A percentile compares a stretch with the other conserved stretches of the same genome.
phyloP scores from a whole-genome alignment of 257 asterid species.

The Lithospermum erythrorhizon region DNA sequence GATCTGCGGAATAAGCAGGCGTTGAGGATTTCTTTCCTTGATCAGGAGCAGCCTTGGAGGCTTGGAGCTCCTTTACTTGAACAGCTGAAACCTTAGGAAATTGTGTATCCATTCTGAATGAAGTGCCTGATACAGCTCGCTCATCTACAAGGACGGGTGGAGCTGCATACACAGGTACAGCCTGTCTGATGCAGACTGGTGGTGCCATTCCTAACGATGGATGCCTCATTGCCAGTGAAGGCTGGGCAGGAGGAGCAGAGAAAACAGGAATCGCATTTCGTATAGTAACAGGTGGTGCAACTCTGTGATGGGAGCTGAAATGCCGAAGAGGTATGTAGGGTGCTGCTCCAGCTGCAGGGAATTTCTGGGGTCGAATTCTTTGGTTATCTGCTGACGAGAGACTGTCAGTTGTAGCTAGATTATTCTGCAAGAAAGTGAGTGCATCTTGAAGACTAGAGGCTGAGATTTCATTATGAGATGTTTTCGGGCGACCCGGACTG shows the following conservation, averaged over 20 bases:
- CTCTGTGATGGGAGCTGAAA: slow-evolving; percentile 45
- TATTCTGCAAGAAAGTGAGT: slow-evolving; percentile 19
- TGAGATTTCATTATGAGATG: slow-evolving; percentile 19
- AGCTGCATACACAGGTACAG: slow-evolving; percentile 46
- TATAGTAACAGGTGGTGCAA: slow-evolving; percentile 84
- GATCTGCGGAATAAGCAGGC: slow-evolving; percentile 1
- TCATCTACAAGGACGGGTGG: slow-evolving; percentile 46
- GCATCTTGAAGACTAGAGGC: not conserved
- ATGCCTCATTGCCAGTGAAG: slow-evolving; percentile 42
- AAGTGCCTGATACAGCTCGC: slow-evolving; percentile 30
- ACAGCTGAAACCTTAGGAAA: slow-evolving; percentile 17
- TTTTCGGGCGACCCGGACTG: slow-evolving; percentile 7
- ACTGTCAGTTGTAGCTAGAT: slow-evolving; percentile 23
- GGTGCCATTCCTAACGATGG: slow-evolving; percentile 43
- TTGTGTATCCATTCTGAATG: slow-evolving; percentile 33
- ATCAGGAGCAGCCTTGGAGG: slow-evolving; percentile 21
- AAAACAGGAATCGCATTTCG: slow-evolving; percentile 66
- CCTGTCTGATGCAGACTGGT: slow-evolving; percentile 52
- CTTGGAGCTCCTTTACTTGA: slow-evolving; percentile 22
- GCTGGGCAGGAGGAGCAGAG: slow-evolving; percentile 53
- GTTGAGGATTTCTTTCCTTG: slow-evolving; percentile 15
- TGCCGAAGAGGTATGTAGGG: slow-evolving; percentile 82
- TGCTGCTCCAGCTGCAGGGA: slow-evolving; percentile 77
- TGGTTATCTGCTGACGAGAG: slow-evolving; percentile 26
- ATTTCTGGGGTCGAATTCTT: slow-evolving; percentile 31